Evolutionary conservation across 2,329 filamentous ascomycete genomes (phyloP).

Genomic region (Colletotrichum cereale): DNA sequence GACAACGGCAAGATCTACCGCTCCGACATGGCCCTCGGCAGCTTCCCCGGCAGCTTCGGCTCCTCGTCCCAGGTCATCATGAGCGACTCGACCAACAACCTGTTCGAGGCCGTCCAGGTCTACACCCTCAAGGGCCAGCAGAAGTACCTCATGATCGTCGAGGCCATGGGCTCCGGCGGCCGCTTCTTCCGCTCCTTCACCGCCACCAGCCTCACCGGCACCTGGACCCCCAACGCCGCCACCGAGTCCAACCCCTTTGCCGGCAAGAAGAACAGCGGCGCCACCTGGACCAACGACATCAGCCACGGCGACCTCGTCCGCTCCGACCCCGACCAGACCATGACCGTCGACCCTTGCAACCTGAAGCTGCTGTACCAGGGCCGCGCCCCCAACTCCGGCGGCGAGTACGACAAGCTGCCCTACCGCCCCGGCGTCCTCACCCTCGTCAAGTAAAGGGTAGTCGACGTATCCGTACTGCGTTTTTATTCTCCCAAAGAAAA

Average conservation of each 20-base stretch:
- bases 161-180: conserved; percentile 68
- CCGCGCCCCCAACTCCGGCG: conserved; percentile 54
- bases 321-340: conserved; percentile 69
- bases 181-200: conserved; percentile 78
- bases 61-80: conserved; percentile 61
- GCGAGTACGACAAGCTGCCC: conserved; percentile 64
- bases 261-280: conserved; percentile 75
- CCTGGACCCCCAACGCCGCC: conserved; percentile 69
- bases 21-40: conserved; percentile 70
- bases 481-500: too few relatives aligned
- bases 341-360: conserved; percentile 73
- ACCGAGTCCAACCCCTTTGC: conserved; percentile 72
- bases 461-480: neutral
- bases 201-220: conserved; percentile 65
- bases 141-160: conserved; percentile 77
- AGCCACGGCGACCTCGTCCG: conserved; percentile 74
- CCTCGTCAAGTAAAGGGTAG: conserved; percentile 7
- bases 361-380: conserved; percentile 76
- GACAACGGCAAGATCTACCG: conserved; percentile 78
- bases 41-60: conserved; percentile 73
- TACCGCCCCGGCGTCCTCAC: conserved; percentile 70
- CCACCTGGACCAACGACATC: conserved; percentile 76
- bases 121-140: conserved; percentile 68
- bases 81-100: conserved; percentile 65
- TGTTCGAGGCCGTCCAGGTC: conserved; percentile 77